phyloP scores from a whole-genome alignment of 805 yeast genomes.

The Pichia occidentalis region DNA sequence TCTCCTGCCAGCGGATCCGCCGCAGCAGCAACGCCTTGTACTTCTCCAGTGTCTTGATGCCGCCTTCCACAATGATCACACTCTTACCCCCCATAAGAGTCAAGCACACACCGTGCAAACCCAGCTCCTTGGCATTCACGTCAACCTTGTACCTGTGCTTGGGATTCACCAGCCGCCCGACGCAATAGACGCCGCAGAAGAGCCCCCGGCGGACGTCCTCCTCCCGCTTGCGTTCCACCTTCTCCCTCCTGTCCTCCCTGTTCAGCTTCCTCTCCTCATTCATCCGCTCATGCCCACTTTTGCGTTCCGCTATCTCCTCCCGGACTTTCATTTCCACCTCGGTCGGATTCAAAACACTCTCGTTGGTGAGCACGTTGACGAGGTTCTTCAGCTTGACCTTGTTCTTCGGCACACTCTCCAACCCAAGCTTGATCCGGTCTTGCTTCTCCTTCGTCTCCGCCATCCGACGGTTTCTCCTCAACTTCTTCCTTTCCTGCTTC shows the following conservation, averaged over 20 bases:
- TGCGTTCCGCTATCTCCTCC: constrained; percentile 60
- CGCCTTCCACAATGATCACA: constrained; percentile 71
- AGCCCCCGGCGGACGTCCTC: constrained; percentile 34
- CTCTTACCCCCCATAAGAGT: constrained; percentile 40
- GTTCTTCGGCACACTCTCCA: constrained; percentile 84
- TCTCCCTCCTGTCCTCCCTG: constrained; percentile 50
- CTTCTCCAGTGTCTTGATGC: constrained; percentile 50
- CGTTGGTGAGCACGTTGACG: constrained; percentile 80
- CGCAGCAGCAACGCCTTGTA: constrained; percentile 54
- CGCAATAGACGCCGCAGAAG: constrained; percentile 50
- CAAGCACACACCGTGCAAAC: constrained; percentile 57
- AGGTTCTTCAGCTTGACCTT: constrained; percentile 79
- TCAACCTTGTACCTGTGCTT: constrained; percentile 71
- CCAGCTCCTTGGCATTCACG: constrained; percentile 69
- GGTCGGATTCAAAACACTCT: constrained; percentile 85
- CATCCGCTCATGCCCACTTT: constrained; percentile 45
- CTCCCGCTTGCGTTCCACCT: constrained; percentile 39
- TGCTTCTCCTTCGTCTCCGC: constrained; percentile 61
- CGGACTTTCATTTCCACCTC: constrained; percentile 68
- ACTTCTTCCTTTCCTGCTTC: constrained; percentile 66
- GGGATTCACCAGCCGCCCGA: constrained; percentile 50
- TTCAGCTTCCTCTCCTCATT: constrained; percentile 61
- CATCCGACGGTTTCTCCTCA: constrained; percentile 64
- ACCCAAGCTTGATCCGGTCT: constrained; percentile 70
- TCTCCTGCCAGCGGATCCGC: constrained; percentile 67